A percentile compares a stretch with the other conserved stretches of the same genome.
These are phyloP conservation scores for Letharia lupina DNA, from an alignment of 495 filamentous ascomycete species.

Conservation along the genomic window DNA sequence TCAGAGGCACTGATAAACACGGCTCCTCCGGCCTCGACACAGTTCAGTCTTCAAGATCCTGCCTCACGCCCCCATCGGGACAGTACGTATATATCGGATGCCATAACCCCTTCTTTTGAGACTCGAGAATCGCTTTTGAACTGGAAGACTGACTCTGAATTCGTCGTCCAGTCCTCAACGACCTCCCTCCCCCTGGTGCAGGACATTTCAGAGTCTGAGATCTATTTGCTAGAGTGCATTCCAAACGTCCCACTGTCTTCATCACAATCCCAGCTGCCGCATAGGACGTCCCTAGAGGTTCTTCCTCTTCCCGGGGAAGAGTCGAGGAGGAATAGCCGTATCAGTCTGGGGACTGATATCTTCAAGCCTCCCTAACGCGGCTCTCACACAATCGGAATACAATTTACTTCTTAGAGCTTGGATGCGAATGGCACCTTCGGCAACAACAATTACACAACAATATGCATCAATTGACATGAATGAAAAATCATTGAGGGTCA, in stretches of 20 bases:
- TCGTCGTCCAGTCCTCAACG: slow-evolving; percentile 41
- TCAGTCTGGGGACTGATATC: slow-evolving; percentile 72
- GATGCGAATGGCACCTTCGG: slow-evolving; percentile 69
- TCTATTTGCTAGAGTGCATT: slow-evolving; percentile 45
- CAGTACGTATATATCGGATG: slow-evolving; percentile 22
- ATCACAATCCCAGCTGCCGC: slow-evolving; percentile 81
- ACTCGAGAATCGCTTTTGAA: not conserved
- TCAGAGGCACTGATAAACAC: slow-evolving; percentile 39
- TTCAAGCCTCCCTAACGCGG: slow-evolving; percentile 83
- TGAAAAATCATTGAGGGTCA: slow-evolving; percentile 30
- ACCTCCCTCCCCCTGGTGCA: slow-evolving; percentile 65
- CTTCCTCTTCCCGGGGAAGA: slow-evolving; percentile 95
- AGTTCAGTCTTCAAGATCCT: slow-evolving; percentile 74
- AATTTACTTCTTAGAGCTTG: slow-evolving; percentile 19
- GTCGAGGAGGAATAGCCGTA: slow-evolving; percentile 83
- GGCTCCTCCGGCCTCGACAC: slow-evolving; percentile 58
- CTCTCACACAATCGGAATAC: slow-evolving; percentile 26
- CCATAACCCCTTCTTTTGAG: not conserved
- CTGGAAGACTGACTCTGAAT: not conserved
- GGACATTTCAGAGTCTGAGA: slow-evolving; percentile 38
- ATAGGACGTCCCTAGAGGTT: slow-evolving; percentile 93
- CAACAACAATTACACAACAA: slow-evolving; percentile 46
- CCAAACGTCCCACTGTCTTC: slow-evolving; percentile 49
- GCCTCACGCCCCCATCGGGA: slow-evolving; percentile 48
- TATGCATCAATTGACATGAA: slow-evolving; percentile 35